phyloP scores from a whole-genome alignment of 2,329 filamentous ascomycete species.

The Corynespora cassiicola region DNA sequence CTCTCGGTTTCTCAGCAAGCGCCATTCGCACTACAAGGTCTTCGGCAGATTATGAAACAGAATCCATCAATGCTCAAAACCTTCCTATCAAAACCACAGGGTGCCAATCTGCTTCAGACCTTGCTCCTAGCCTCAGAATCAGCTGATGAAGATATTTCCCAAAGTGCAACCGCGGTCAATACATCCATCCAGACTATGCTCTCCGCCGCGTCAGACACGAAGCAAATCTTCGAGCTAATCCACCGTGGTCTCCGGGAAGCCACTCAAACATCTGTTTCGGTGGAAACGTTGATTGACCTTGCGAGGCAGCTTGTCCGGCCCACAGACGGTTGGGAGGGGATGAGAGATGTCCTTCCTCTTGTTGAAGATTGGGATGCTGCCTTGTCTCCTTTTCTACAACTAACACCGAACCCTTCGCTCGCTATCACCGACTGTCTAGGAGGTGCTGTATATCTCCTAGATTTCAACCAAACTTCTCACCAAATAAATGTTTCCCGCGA shows the following conservation, averaged over 20 bases:
- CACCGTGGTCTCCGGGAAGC: slow-evolving; percentile 58
- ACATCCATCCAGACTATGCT: slow-evolving; percentile 42
- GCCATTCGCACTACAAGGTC: slow-evolving; percentile 49
- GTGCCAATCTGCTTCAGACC: slow-evolving; percentile 58
- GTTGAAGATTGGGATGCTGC: slow-evolving; percentile 69
- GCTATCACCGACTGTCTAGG: slow-evolving; percentile 76
- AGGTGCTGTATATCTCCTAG: slow-evolving; percentile 72
- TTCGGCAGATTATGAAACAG: slow-evolving; percentile 52
- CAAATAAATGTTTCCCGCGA: slow-evolving; percentile 61
- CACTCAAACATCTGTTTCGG: slow-evolving; percentile 50
- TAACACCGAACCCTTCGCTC: slow-evolving; percentile 66
- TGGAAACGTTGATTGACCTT: slow-evolving; percentile 64
- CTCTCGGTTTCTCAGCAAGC: slow-evolving; percentile 45
- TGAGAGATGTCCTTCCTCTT: slow-evolving; percentile 66
- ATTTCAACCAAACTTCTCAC: slow-evolving; percentile 20
- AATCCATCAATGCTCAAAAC: slow-evolving; percentile 49
- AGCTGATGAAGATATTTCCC: slow-evolving; percentile 57
- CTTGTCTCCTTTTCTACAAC: slow-evolving; percentile 62
- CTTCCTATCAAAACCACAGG: slow-evolving; percentile 53
- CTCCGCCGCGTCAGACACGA: slow-evolving; percentile 46
- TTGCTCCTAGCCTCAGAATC: slow-evolving; percentile 63
- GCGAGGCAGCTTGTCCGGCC: slow-evolving; percentile 56
- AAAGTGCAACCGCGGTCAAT: slow-evolving; percentile 49
- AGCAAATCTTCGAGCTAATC: slow-evolving; percentile 59
- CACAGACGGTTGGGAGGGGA: slow-evolving; percentile 29